Percentiles rank a stretch among this genome's conserved stretches.
Evolutionary conservation across 768 basidiomycete genomes (phyloP).

Genomic region (Kwoniella europaea): DNA sequence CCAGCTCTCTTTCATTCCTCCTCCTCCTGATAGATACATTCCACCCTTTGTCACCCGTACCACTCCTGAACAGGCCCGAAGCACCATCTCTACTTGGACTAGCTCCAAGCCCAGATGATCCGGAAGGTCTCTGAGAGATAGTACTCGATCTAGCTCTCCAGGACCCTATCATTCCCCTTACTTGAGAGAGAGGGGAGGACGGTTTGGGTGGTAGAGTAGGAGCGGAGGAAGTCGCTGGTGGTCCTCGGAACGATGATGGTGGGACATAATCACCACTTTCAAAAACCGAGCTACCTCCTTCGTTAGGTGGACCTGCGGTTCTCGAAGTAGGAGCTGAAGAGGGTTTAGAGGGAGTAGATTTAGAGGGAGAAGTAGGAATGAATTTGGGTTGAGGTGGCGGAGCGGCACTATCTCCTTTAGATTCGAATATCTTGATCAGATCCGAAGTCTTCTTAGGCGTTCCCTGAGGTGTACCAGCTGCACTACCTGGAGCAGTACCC

Average conservation of each 20-base stretch:
- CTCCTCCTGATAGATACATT: slow-evolving; percentile 47
- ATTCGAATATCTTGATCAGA: slow-evolving; percentile 50
- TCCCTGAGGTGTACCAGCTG: slow-evolving; percentile 22
- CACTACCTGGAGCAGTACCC: slow-evolving; percentile 1
- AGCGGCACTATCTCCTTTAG: slow-evolving; percentile 5
- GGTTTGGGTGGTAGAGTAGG: slow-evolving; percentile 35
- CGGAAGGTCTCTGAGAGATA: slow-evolving; percentile 33
- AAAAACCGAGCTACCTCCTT: background rate
- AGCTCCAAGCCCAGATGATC: slow-evolving; percentile 13
- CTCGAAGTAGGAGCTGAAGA: background rate
- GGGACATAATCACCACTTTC: slow-evolving; percentile 1
- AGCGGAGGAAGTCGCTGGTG: slow-evolving; percentile 1
- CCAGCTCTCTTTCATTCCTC: slow-evolving; percentile 29
- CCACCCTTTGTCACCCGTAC: slow-evolving; percentile 40
- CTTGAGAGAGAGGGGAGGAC: slow-evolving; percentile 37
- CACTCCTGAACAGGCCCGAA: slow-evolving; percentile 20
- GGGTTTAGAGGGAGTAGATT: slow-evolving; percentile 4
- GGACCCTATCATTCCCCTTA: slow-evolving; percentile 46
- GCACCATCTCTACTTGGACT: slow-evolving; percentile 16
- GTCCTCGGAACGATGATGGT: slow-evolving; percentile 21
- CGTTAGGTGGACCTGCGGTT: background rate
- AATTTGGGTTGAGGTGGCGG: slow-evolving; percentile 29
- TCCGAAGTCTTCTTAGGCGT: slow-evolving; percentile 47
- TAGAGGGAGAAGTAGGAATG: slow-evolving; percentile 9
- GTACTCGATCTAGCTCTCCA: slow-evolving; percentile 45